Evolutionary conservation across 2,329 filamentous ascomycete genomes (phyloP).

Genomic region (Endothia cerciana): DNA sequence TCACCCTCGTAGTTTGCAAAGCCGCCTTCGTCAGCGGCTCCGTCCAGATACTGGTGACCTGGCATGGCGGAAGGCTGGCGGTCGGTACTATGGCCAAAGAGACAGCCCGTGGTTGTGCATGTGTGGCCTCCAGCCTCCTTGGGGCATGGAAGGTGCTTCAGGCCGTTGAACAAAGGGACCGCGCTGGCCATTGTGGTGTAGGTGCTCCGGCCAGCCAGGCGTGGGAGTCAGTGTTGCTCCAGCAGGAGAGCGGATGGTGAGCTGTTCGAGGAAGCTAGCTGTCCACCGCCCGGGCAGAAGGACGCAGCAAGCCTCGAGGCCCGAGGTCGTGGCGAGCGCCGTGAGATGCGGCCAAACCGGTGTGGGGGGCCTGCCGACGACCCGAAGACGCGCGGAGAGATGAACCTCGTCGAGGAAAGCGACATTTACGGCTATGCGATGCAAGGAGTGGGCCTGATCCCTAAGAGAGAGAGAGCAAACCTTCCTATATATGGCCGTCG

Average conservation of each 20-base stretch:
- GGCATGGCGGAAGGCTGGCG: neutral
- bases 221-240: neutral
- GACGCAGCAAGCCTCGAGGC: neutral
- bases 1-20: neutral
- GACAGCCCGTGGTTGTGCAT: slow-evolving; percentile 26
- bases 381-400: slow-evolving; percentile 9
- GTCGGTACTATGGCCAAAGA: slow-evolving; percentile 26
- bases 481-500: no score
- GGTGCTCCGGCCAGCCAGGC: neutral
- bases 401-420: neutral
- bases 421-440: slow-evolving; percentile 10
- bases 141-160: slow-evolving; percentile 28
- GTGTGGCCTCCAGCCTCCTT: slow-evolving; percentile 25
- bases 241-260: neutral
- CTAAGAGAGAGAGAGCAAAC: neutral
- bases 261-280: neutral
- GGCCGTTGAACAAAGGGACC: slow-evolving; percentile 29
- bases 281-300: neutral
- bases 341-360: neutral
- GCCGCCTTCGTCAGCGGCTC: slow-evolving; percentile 6
- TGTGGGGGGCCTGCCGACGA: neutral
- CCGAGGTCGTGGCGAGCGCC: neutral
- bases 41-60: slow-evolving; percentile 10
- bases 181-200: slow-evolving; percentile 14
- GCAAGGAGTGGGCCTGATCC: neutral